Evolutionary conservation across 2,329 filamentous ascomycete genomes (phyloP), one percentile per base, ranked within the genome.

Genomic region (Hymenoscyphus linearis): DNA sequence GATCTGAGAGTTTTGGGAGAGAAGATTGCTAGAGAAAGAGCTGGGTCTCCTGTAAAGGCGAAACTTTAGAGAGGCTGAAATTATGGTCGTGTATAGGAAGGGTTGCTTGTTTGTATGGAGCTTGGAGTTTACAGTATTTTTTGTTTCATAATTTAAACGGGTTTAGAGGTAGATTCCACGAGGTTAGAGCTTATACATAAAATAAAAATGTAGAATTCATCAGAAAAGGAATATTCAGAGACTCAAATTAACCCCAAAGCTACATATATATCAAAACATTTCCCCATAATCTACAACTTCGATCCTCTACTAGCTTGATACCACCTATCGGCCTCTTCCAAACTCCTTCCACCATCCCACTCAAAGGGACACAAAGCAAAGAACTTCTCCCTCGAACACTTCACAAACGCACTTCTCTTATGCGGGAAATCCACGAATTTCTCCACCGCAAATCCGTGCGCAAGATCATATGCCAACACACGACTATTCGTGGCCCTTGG

Each of bases 401-500:
- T 69, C 18, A 70, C 71, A 63, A 74, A 70, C 2, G 73, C 75
- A n/a, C 71, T 73, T 31, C 75, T 67, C 63, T 76, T 76, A 60
- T 76, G 75, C 0, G 70, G 71, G 25, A 76, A 65, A 63, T 77
- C 76, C 14, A 77, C 73, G 58, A 71, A 76, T 59, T 75, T 74
- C 27, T 65, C 70, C 58, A 73, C 69, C 25, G 60, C 63, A 4
- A 74, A 64, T 1, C 72, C 72, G 35, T 73, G 70, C 0, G 67
- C 60, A 44, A 69, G 70, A 60, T 74, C 72, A 57, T 73, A 74
- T 10, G 65, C 67, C 61, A 92, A 77, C 14, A 92, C 85, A 0
- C 85, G 88, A 31, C 79, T 81, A 68, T 88, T 89, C 4, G 85
- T 88, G 62, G 83, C 85, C 72, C 88, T 88, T 36, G 90, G 89